Conservation (phyloP, 2,329 filamentous ascomycete genomes). For the Fusarium algeriense region DNA sequence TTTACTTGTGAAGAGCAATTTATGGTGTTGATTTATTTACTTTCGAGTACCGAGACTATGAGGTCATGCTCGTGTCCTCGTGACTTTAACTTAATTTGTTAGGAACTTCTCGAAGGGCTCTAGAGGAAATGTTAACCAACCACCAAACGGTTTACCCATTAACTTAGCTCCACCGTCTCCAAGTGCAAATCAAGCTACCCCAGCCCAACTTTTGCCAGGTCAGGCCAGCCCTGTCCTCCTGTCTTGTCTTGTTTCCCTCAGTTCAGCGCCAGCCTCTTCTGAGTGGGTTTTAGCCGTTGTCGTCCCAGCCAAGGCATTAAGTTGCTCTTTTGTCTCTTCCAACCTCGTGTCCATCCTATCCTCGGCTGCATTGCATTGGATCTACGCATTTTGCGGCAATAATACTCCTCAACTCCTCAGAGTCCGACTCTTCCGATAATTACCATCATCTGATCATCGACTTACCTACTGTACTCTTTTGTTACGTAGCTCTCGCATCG, state of each 20-base stretch:
- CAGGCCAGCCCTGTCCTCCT: slow-evolving; percentile 23
- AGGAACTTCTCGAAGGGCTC: slow-evolving; percentile 30
- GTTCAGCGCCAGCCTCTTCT: slow-evolving; percentile 30
- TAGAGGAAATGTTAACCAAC: slow-evolving; percentile 18
- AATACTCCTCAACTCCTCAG: neutral
- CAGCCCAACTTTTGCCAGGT: neutral
- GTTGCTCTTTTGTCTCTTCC: slow-evolving; percentile 12
- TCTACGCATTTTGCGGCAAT: slow-evolving; percentile 12
- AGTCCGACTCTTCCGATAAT: slow-evolving; percentile 32
- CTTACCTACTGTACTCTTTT: slow-evolving; percentile 1
- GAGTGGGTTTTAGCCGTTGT: slow-evolving; percentile 27
- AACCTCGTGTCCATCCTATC: slow-evolving; percentile 6
- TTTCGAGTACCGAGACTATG: slow-evolving; percentile 24
- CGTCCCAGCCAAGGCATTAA: slow-evolving; percentile 20
- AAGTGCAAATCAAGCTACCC: slow-evolving; percentile 21
- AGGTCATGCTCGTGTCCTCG: slow-evolving; percentile 42
- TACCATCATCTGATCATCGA: slow-evolving; percentile 13
- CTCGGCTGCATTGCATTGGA: slow-evolving; percentile 16
- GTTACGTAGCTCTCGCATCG: slow-evolving; percentile 15
- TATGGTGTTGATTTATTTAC: slow-evolving; percentile 10
- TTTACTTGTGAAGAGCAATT: neutral
- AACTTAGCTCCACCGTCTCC: slow-evolving; percentile 18
- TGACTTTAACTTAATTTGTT: slow-evolving; percentile 25
- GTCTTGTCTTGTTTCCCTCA: neutral
- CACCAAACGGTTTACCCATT: slow-evolving; percentile 18